These are phyloP conservation scores for Linnemannia elongata DNA, from an alignment of 192 early-diverging fungal species.

Conservation along the genomic window DNA sequence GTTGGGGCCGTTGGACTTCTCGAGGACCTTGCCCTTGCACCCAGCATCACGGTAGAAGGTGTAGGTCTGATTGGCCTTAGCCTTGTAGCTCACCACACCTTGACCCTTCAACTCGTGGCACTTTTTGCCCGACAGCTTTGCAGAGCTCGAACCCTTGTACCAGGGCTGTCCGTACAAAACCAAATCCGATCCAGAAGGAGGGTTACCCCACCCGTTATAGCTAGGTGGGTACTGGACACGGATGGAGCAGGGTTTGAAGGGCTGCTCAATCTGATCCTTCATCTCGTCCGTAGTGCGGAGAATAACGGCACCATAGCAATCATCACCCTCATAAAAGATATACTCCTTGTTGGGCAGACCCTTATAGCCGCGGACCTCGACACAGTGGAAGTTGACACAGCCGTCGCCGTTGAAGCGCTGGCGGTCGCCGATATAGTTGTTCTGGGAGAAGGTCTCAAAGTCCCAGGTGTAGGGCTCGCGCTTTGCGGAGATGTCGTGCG, in stretches of 20 bases:
- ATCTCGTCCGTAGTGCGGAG: constrained; percentile 4
- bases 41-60: constrained; percentile 15
- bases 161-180: constrained; percentile 3
- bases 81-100: constrained; percentile 9
- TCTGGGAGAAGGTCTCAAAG: constrained; percentile 25
- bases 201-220: not conserved
- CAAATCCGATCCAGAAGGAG: constrained; percentile 12
- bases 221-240: constrained; percentile 18
- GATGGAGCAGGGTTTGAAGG: constrained; percentile 26
- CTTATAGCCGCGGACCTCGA: constrained; percentile 9
- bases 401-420: constrained; percentile 32
- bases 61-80: constrained; percentile 6
- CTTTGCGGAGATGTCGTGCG: not conserved
- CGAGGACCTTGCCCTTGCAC: constrained; percentile 14
- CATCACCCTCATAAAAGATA: constrained; percentile 27
- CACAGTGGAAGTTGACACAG: constrained; percentile 18
- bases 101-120: constrained; percentile 12
- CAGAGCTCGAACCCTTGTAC: constrained; percentile 6
- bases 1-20: constrained; percentile 13
- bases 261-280: constrained; percentile 1
- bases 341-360: constrained; percentile 22
- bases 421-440: constrained; percentile 18
- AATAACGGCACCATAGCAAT: constrained; percentile 8
- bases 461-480: constrained; percentile 18
- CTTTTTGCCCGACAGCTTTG: not conserved